These are phyloP conservation scores for Kernera saxatilis DNA, from an alignment of 345 rosid genomes.

Conservation along the genomic window DNA sequence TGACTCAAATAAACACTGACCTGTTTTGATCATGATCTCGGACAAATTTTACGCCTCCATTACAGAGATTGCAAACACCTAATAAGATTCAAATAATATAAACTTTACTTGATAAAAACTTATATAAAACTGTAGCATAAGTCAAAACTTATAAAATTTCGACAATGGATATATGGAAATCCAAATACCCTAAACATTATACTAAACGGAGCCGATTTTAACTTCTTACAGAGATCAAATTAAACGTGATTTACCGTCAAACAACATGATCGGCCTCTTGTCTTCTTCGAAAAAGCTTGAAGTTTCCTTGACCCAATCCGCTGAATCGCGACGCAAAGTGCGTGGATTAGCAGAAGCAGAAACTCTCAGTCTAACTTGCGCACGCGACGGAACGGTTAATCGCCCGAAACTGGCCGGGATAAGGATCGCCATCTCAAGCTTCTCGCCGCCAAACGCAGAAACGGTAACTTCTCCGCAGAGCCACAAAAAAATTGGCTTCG, in stretches of 20 bases:
- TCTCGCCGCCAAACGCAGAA: constrained; percentile 2
- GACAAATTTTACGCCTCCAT: constrained; percentile 82
- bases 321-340: constrained; percentile 27
- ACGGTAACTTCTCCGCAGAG: background rate
- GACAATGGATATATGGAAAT: background rate
- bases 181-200: background rate
- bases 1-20: constrained; percentile 27
- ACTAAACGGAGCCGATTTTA: background rate
- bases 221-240: background rate
- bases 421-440: constrained; percentile 40
- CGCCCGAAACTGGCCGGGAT: constrained; percentile 36
- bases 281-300: constrained; percentile 64
- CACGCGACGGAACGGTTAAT: constrained; percentile 15
- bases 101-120: background rate
- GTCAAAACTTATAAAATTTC: background rate
- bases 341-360: constrained; percentile 37
- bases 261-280: constrained; percentile 80
- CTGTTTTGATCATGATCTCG: constrained; percentile 62
- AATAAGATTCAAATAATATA: background rate
- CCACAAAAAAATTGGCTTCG: background rate
- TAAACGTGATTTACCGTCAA: constrained; percentile 53
- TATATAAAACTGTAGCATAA: background rate
- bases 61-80: constrained; percentile 91
- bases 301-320: constrained; percentile 54
- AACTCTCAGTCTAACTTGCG: constrained; percentile 19